phyloP scores from a whole-genome alignment of 768 basidiomycete genomes.

The Rhizopogon vinicolor region DNA sequence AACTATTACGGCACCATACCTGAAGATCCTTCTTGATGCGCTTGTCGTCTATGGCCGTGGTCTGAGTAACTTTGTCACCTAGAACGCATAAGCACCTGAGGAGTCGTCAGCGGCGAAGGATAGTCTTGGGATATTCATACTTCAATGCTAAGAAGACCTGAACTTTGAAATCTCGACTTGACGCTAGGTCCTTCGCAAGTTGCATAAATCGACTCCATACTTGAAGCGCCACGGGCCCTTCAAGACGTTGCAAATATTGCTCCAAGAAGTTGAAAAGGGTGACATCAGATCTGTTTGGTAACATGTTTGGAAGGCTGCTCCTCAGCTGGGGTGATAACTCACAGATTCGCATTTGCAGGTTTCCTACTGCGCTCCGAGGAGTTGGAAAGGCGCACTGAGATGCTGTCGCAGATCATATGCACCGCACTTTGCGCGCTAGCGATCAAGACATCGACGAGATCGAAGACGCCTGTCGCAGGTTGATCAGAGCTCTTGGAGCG shows the following conservation, averaged over 20 bases:
- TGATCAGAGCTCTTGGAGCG: slow-evolving; percentile 34
- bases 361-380: slow-evolving; percentile 56
- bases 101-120: slow-evolving; percentile 9
- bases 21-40: slow-evolving; percentile 87
- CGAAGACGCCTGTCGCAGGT: slow-evolving; percentile 58
- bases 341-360: slow-evolving; percentile 67
- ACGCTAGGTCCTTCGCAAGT: slow-evolving; percentile 74
- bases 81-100: slow-evolving; percentile 71
- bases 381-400: slow-evolving; percentile 52
- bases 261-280: slow-evolving; percentile 85
- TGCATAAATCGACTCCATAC: slow-evolving; percentile 82
- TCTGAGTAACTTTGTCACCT: slow-evolving; percentile 82
- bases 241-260: slow-evolving; percentile 74
- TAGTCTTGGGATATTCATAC: slow-evolving; percentile 35
- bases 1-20: slow-evolving; percentile 30
- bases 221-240: slow-evolving; percentile 89
- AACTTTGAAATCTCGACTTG: slow-evolving; percentile 60
- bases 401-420: slow-evolving; percentile 84
- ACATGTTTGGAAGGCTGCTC: not conserved
- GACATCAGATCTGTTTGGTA: slow-evolving; percentile 53
- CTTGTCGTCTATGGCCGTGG: slow-evolving; percentile 87
- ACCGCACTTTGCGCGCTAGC: slow-evolving; percentile 84
- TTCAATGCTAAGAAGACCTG: slow-evolving; percentile 70
- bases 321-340: slow-evolving; percentile 17
- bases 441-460: slow-evolving; percentile 78